phyloP scores from a whole-genome alignment of 805 yeast genomes.

The Candida coquimbonensis region DNA sequence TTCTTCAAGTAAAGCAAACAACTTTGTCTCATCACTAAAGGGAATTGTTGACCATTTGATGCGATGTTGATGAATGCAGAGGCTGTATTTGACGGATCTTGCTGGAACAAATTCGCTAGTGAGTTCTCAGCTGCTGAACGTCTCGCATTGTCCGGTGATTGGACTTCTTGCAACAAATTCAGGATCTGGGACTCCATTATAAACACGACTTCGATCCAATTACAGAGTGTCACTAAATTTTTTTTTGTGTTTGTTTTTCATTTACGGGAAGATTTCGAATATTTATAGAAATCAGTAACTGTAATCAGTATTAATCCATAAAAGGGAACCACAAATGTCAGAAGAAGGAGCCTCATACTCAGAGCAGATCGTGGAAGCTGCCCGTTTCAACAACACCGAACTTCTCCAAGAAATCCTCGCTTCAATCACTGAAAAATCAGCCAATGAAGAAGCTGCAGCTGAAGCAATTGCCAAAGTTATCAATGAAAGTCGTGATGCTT shows the following conservation, averaged over 20 bases:
- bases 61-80: slow-evolving; percentile 38
- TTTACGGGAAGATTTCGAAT: neutral
- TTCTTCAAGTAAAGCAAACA: slow-evolving; percentile 61
- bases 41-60: slow-evolving; percentile 9
- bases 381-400: slow-evolving; percentile 83
- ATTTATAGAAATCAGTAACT: too few relatives aligned
- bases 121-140: slow-evolving; percentile 23
- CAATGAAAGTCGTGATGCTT: slow-evolving; percentile 44
- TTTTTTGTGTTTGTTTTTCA: too few relatives aligned
- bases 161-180: slow-evolving; percentile 24
- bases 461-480: slow-evolving; percentile 39
- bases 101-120: slow-evolving; percentile 34
- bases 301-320: too few relatives aligned
- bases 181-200: slow-evolving; percentile 9
- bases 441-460: slow-evolving; percentile 11
- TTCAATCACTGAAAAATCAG: slow-evolving; percentile 24
- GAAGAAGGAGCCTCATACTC: slow-evolving; percentile 60
- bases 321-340: neutral
- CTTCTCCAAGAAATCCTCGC: slow-evolving; percentile 50
- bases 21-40: slow-evolving; percentile 35
- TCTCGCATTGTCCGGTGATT: slow-evolving; percentile 33
- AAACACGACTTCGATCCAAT: too few relatives aligned
- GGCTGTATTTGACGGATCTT: slow-evolving; percentile 44
- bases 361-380: slow-evolving; percentile 80
- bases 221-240: too few relatives aligned